Conservation (phyloP, 2,329 filamentous ascomycete species). For the Diaporthe aspalathi region DNA sequence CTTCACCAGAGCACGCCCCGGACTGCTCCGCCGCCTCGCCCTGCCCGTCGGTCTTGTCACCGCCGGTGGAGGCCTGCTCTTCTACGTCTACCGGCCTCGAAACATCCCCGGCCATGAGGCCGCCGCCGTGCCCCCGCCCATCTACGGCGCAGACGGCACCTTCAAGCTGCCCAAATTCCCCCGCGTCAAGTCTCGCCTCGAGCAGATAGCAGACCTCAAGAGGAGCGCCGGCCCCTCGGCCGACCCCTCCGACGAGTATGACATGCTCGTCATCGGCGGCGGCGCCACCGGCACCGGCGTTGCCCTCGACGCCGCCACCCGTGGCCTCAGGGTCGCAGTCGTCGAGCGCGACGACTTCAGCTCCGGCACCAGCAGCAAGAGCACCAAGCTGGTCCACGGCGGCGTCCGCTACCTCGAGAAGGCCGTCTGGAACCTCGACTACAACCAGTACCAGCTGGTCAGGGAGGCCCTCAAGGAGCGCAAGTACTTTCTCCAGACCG, state of each 20-base stretch:
- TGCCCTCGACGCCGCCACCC: slow-evolving; percentile 82
- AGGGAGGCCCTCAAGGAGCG: slow-evolving; percentile 85
- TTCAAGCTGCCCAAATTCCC: slow-evolving; percentile 76
- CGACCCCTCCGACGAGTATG: slow-evolving; percentile 69
- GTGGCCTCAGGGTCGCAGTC: slow-evolving; percentile 82
- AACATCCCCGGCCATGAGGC: slow-evolving; percentile 78
- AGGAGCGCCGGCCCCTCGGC: slow-evolving; percentile 51
- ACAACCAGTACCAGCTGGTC: slow-evolving; percentile 83
- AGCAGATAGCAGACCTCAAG: slow-evolving; percentile 72
- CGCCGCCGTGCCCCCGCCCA: slow-evolving; percentile 76
- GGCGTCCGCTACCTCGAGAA: slow-evolving; percentile 89
- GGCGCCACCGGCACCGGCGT: slow-evolving; percentile 85
- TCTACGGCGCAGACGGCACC: slow-evolving; percentile 74
- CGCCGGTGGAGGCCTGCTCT: slow-evolving; percentile 58
- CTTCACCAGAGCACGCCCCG: slow-evolving; percentile 43
- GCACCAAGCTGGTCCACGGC: slow-evolving; percentile 87
- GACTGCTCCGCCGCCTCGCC: slow-evolving; percentile 56
- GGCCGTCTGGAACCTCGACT: slow-evolving; percentile 86
- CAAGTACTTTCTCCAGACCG: slow-evolving; percentile 85
- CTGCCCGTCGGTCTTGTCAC: slow-evolving; percentile 56
- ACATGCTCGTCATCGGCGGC: slow-evolving; percentile 82
- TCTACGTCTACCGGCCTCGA: slow-evolving; percentile 73
- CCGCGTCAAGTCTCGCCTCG: slow-evolving; percentile 68
- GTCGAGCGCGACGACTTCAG: slow-evolving; percentile 88
- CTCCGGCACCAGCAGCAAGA: slow-evolving; percentile 85